Evolutionary conservation across 2,329 filamentous ascomycete genomes (phyloP).

Genomic region (Cladosporium sp.): DNA sequence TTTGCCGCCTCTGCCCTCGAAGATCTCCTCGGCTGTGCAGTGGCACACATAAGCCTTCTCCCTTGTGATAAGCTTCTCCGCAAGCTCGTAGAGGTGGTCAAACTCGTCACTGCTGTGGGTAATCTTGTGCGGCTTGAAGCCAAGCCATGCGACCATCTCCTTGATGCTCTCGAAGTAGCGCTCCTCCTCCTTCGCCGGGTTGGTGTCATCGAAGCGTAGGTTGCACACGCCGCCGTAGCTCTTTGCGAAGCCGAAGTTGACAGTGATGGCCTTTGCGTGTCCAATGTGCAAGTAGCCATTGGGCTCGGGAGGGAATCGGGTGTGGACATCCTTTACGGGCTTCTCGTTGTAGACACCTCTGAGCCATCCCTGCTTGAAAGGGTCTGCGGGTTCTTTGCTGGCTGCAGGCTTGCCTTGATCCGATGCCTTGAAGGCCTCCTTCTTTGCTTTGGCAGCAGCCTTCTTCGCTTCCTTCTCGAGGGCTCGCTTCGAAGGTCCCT

Average conservation of each 20-base stretch:
- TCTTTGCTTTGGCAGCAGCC: constrained; percentile 42
- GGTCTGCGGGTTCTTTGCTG: constrained; percentile 39
- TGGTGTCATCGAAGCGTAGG: constrained; percentile 88
- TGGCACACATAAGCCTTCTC: constrained; percentile 79
- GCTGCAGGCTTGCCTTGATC: constrained; percentile 22
- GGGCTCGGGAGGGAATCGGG: constrained; percentile 57
- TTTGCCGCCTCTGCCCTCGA: constrained; percentile 78
- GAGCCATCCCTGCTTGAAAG: constrained; percentile 49
- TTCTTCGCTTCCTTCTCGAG: constrained; percentile 49
- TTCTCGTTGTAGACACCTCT: constrained; percentile 49
- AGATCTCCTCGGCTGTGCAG: constrained; percentile 78
- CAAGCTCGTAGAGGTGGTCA: constrained; percentile 78
- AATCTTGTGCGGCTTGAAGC: constrained; percentile 72
- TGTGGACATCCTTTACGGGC: constrained; percentile 41
- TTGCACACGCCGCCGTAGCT: constrained; percentile 75
- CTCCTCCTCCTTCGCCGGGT: constrained; percentile 89
- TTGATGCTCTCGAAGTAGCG: constrained; percentile 84
- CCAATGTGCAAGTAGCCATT: constrained; percentile 94
- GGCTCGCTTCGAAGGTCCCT: constrained; percentile 42
- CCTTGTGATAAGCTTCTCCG: constrained; percentile 73
- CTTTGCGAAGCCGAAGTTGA: constrained; percentile 93
- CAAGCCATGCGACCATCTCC: constrained; percentile 82
- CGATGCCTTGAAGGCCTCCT: constrained; percentile 37
- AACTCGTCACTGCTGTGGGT: constrained; percentile 93
- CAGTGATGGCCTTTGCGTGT: constrained; percentile 89